Base-by-base conservation (phyloP, 192 early-diverging fungal species). In the Entomortierella beljakovae region DNA sequence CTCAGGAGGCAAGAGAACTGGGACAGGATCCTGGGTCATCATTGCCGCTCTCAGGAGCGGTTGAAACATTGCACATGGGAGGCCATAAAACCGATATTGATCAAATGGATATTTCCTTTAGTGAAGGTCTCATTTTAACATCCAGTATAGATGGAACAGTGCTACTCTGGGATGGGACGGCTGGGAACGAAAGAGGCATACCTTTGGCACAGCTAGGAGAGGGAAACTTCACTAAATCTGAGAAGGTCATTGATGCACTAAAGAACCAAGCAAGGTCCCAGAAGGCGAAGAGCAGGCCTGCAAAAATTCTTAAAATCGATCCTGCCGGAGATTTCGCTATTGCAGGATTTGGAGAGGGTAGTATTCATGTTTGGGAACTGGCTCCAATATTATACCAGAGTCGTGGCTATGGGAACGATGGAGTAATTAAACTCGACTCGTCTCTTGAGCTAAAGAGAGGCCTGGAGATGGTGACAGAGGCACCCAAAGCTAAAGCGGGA, bases 81-180 rank as follows among this genome's bases (percentile, higher is more conserved):
- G 75, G 75, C 20, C 75, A 79, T 28, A 56, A 54, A 38, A 70
- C 75, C 20, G 75, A 79, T 37, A 79, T 79, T 16, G 75, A 79
- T 26, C 75, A 79, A 40, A 79, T 79, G 75, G 67, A 79, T 33
- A 37, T 70, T 13, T 63, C 67, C 0, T 6, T 46, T 8, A 54
- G 49, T 18, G 18, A 23, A 26, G 56, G 68, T 0, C 61, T 70
- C 23, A 62, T 79, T 29, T 32, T 79, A 38, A 70, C 75, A 6
- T 79, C 75, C 3, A 69, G 66, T 29, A 79, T 79, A 68, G 75
- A 79, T 18, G 75, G 75, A 15, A 49, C 25, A 9, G 48, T 79
- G 28, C 25, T 79, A 29, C 26, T 79, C 9, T 79, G 75, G 75
- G 46, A 26, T 54, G 61, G 66, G 8, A 33, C 6, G 18, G 49